These are phyloP conservation scores for Ustanciosporium gigantosporum DNA, from an alignment of 1,284 basidiomycete species.

Conservation along the genomic window DNA sequence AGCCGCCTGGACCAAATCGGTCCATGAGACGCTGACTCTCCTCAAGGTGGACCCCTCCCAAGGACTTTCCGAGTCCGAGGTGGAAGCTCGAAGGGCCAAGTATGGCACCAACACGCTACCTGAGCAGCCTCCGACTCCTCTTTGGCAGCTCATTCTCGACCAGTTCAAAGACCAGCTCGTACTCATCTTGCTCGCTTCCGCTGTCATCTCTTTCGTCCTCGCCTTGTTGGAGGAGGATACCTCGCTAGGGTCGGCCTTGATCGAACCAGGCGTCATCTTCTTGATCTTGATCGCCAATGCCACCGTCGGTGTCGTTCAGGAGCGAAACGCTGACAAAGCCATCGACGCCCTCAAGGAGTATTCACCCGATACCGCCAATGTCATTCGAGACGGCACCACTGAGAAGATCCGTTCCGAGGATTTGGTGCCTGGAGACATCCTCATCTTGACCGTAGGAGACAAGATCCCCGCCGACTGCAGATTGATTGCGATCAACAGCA, in stretches of 20 bases:
- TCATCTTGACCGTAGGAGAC: conserved; percentile 57
- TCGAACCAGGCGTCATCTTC: conserved; percentile 60
- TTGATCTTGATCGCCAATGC: conserved; percentile 60
- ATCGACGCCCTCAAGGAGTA: conserved; percentile 59
- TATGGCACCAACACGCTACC: conserved; percentile 67
- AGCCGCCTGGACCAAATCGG: conserved; percentile 52
- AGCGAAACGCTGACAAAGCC: conserved; percentile 59
- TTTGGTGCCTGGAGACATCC: conserved; percentile 58
- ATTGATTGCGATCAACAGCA: conserved; percentile 53
- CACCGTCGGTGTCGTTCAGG: conserved; percentile 59
- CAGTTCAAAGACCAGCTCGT: conserved; percentile 73
- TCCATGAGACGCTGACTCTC: conserved; percentile 42
- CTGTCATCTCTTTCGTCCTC: conserved; percentile 57
- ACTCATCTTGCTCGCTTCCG: conserved; percentile 57
- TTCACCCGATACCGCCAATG: conserved; percentile 53
- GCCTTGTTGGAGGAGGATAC: conserved; percentile 55
- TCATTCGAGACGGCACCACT: conserved; percentile 46
- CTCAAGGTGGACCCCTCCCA: conserved; percentile 41
- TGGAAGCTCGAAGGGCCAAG: conserved; percentile 24
- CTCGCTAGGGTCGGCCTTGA: conserved; percentile 53
- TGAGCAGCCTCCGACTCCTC: conserved; percentile 82
- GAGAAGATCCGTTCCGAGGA: conserved; percentile 43
- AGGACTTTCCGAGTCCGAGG: conserved; percentile 51
- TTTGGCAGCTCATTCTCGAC: conserved; percentile 91
- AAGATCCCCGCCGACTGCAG: conserved; percentile 59